A percentile compares a stretch with the other conserved stretches of the same genome.
phyloP scores from a whole-genome alignment of 208 protist species.

The Acanthamoeba lenticulata region DNA sequence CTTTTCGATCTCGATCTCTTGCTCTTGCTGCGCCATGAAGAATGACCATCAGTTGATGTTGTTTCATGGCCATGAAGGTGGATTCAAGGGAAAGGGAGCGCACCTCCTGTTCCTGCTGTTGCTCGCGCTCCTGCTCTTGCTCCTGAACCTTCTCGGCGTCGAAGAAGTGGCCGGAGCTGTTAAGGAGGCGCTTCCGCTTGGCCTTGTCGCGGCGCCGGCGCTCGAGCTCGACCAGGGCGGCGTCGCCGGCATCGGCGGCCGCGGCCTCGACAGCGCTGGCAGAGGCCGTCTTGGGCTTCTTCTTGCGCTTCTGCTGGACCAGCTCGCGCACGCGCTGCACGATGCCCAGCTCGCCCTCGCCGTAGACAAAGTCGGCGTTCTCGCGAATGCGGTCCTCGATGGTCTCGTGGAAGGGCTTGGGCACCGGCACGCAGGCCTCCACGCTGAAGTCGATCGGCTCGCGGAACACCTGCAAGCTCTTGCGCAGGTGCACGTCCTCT shows the following conservation, averaged over 20 bases:
- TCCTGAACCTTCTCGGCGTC: slow-evolving; percentile 82
- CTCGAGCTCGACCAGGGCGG: slow-evolving; percentile 72
- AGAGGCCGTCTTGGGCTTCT: slow-evolving; percentile 26
- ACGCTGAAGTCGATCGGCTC: slow-evolving; percentile 76
- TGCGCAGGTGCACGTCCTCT: slow-evolving; percentile 52
- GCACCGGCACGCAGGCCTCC: slow-evolving; percentile 66
- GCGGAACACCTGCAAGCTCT: slow-evolving; percentile 72
- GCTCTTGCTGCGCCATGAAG: slow-evolving; percentile 85
- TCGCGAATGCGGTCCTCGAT: slow-evolving; percentile 62
- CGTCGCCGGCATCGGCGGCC: too few relatives aligned
- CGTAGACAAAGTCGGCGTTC: slow-evolving; percentile 62
- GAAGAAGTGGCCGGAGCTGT: slow-evolving; percentile 74
- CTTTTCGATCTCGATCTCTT: slow-evolving; percentile 86
- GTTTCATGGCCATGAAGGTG: too few relatives aligned
- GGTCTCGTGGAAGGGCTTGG: slow-evolving; percentile 62
- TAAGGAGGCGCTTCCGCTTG: slow-evolving; percentile 52
- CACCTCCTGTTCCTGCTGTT: slow-evolving; percentile 80
- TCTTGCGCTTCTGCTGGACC: slow-evolving; percentile 66
- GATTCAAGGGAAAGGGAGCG: background rate
- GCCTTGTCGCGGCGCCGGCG: slow-evolving; percentile 67
- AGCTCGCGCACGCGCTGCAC: slow-evolving; percentile 54
- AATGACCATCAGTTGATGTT: too few relatives aligned
- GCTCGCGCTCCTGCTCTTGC: slow-evolving; percentile 76
- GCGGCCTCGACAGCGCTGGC: too few relatives aligned
- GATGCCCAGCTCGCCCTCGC: slow-evolving; percentile 62